Evolutionary conservation across 2,329 filamentous ascomycete genomes (phyloP).

Genomic region (Apiospora kogelbergensis): DNA sequence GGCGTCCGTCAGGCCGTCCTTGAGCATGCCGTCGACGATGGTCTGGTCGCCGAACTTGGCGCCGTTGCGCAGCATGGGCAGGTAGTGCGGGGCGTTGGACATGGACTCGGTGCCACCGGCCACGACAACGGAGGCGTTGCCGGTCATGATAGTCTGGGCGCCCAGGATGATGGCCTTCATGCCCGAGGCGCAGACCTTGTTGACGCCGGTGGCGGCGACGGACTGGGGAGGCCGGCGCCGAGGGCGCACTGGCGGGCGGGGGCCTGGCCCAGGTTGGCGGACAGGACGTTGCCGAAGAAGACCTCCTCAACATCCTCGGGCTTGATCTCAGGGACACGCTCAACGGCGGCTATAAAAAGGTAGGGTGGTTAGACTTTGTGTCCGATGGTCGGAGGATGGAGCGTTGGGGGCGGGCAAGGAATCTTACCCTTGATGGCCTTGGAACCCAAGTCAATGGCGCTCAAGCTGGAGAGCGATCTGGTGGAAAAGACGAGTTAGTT

Average conservation of each 20-base stretch:
- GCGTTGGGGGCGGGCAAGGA: not conserved
- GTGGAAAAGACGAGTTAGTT: constrained; percentile 20
- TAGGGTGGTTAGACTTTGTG: not conserved
- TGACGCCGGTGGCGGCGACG: constrained; percentile 87
- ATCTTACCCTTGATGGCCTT: constrained; percentile 87
- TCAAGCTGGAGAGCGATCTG: constrained; percentile 86
- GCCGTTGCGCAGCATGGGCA: constrained; percentile 80
- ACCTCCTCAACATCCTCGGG: constrained; percentile 91
- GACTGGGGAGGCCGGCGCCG: constrained; percentile 79
- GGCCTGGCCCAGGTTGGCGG: constrained; percentile 93
- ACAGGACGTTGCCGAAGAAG: constrained; percentile 97
- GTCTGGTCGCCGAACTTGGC: constrained; percentile 92
- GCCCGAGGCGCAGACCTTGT: constrained; percentile 97
- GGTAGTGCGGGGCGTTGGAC: constrained; percentile 97
- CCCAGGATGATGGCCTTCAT: constrained; percentile 94
- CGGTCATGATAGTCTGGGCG: constrained; percentile 96
- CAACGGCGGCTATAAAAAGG: constrained; percentile 63
- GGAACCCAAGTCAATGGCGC: constrained; percentile 81
- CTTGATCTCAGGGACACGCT: constrained; percentile 83
- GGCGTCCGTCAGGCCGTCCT: constrained; percentile 92
- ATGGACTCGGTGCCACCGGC: constrained; percentile 97
- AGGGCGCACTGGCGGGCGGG: constrained; percentile 94
- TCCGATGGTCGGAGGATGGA: constrained; percentile 49
- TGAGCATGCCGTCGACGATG: constrained; percentile 86
- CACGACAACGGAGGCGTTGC: constrained; percentile 88